These are phyloP conservation scores for Alloteropsis semialata DNA, from an alignment of 176 grass and related monocot species.

Conservation along the genomic window DNA sequence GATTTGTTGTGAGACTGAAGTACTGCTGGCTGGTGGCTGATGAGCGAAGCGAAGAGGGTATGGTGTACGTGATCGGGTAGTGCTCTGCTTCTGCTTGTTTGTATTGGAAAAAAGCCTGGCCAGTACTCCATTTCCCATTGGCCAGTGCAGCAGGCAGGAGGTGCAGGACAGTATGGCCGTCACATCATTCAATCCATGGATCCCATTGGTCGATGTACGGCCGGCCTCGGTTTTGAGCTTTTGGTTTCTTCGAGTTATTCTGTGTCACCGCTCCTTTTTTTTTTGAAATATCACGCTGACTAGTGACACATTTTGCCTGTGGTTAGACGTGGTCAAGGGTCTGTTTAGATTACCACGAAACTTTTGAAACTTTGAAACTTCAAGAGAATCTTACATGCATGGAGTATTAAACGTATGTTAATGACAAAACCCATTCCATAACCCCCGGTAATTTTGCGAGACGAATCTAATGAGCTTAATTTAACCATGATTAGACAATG, in stretches of 20 bases:
- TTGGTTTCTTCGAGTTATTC: not conserved
- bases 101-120: conserved; percentile 8
- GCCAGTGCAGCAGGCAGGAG: not conserved
- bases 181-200: conserved; percentile 22
- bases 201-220: conserved; percentile 25
- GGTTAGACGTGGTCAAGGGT: not conserved
- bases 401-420: too few relatives aligned
- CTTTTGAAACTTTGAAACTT: too few relatives aligned
- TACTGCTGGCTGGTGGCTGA: too few relatives aligned
- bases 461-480: too few relatives aligned
- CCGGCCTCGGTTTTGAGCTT: not conserved
- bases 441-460: too few relatives aligned
- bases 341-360: too few relatives aligned
- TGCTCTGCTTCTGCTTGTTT: not conserved
- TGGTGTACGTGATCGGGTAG: conserved; percentile 7
- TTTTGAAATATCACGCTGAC: not conserved
- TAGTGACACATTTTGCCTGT: not conserved
- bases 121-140: not conserved
- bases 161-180: conserved; percentile 25
- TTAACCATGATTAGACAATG: too few relatives aligned
- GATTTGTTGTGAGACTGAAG: too few relatives aligned
- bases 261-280: too few relatives aligned
- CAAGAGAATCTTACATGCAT: too few relatives aligned
- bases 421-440: too few relatives aligned
- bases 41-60: too few relatives aligned